Percentiles rank a stretch among this genome's conserved stretches.
These are phyloP conservation scores for Trichoderma pleuroti DNA, from an alignment of 2,329 filamentous ascomycete species.

Conservation along the genomic window DNA sequence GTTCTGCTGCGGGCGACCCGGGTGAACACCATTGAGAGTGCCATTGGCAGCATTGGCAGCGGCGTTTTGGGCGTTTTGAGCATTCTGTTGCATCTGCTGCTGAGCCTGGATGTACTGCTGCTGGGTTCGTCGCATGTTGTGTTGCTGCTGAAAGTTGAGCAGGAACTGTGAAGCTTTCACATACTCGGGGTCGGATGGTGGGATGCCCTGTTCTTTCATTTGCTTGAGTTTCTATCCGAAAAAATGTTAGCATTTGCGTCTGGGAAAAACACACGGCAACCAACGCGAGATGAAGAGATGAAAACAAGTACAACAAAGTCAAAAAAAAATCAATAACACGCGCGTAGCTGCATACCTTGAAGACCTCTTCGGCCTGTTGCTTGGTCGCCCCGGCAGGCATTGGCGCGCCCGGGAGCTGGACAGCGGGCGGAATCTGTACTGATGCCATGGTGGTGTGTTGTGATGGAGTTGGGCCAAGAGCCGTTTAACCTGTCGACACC, in stretches of 20 bases:
- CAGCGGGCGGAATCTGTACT: constrained; percentile 67
- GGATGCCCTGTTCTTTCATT: constrained; percentile 82
- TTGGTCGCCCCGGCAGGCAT: constrained; percentile 68
- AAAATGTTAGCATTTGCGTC: background rate
- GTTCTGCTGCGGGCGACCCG: constrained; percentile 39
- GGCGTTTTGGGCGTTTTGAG: constrained; percentile 44
- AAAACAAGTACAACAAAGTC: background rate
- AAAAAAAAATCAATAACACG: background rate
- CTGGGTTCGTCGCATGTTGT: constrained; percentile 50
- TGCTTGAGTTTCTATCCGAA: constrained; percentile 71
- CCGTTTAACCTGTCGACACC: constrained; percentile 23
- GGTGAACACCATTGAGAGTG: constrained; percentile 48
- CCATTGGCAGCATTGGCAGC: constrained; percentile 51
- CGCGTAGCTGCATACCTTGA: constrained; percentile 49
- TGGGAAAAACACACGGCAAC: background rate
- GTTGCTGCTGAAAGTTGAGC: constrained; percentile 64
- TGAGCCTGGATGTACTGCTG: constrained; percentile 42
- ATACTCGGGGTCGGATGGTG: constrained; percentile 80
- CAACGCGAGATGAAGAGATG: constrained; percentile 10
- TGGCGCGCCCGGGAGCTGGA: constrained; percentile 61
- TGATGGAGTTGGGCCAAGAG: constrained; percentile 19
- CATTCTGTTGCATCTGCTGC: constrained; percentile 40
- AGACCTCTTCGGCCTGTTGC: constrained; percentile 74
- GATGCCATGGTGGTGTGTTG: constrained; percentile 65
- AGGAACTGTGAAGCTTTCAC: constrained; percentile 78